phyloP scores from a whole-genome alignment of 768 basidiomycete genomes.

The Xerocomellus dryophilus region DNA sequence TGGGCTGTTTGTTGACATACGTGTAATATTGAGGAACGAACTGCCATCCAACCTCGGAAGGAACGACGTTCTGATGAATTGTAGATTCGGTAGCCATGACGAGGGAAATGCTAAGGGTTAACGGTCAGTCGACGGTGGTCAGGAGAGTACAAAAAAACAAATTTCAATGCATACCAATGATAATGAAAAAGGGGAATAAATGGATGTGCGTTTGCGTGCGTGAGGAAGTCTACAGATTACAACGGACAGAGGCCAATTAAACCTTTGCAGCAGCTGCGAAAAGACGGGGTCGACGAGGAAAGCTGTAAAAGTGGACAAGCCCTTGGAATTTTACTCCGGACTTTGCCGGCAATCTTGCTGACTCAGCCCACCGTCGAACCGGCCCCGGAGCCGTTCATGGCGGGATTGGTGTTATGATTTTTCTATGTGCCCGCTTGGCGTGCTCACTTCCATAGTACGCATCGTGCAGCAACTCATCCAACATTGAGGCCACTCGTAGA shows the following conservation, averaged over 20 bases:
- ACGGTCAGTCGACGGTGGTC: not conserved
- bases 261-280: constrained; percentile 25
- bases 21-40: constrained; percentile 99
- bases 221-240: constrained; percentile 39
- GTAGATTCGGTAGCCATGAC: constrained; percentile 43
- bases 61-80: constrained; percentile 65
- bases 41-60: constrained; percentile 98
- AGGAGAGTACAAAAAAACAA: not conserved
- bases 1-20: constrained; percentile 96
- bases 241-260: constrained; percentile 31
- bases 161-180: constrained; percentile 21
- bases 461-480: not conserved
- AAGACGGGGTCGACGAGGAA: constrained; percentile 23
- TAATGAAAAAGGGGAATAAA: constrained; percentile 32
- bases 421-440: not conserved
- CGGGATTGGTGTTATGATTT: too few species aligned
- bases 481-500: not conserved
- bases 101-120: constrained; percentile 28
- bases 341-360: constrained; percentile 28
- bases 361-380: constrained; percentile 21
- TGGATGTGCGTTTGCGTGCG: constrained; percentile 33
- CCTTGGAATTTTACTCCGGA: constrained; percentile 31
- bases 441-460: not conserved
- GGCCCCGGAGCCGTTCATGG: too few species aligned
- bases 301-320: constrained; percentile 17